These are phyloP conservation scores for Asterochloris sp. DNA, from an alignment of 139 green algal genomes.

Conservation along the genomic window DNA sequence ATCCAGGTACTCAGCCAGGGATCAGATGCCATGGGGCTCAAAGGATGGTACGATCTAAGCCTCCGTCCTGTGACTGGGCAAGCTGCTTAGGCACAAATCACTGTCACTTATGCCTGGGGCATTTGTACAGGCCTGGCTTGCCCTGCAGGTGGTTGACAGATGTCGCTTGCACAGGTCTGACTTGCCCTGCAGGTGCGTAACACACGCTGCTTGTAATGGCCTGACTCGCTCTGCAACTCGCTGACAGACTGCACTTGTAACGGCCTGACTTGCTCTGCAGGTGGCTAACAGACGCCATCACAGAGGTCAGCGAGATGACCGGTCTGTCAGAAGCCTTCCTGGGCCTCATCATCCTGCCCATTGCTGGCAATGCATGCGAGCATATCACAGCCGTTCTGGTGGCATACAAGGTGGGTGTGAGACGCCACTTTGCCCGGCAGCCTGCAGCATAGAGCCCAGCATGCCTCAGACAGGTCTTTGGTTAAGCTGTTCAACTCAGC, in stretches of 20 bases:
- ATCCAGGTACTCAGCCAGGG: no score
- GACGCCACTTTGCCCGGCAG: no score
- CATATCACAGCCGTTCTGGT: slow-evolving; percentile 87
- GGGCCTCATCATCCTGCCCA: slow-evolving; percentile 77
- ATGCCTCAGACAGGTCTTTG: no score
- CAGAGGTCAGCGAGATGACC: slow-evolving; percentile 54
- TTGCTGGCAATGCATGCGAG: slow-evolving; percentile 85
- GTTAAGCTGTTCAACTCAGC: no score
- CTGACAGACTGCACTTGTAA: background rate
- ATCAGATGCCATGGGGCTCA: no score
- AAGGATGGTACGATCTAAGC: no score
- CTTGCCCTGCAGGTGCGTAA: background rate
- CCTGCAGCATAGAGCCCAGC: no score
- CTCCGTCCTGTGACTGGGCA: no score
- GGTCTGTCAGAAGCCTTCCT: slow-evolving; percentile 74
- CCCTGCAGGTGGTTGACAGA: background rate
- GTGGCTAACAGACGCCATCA: slow-evolving; percentile 69
- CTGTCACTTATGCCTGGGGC: no score
- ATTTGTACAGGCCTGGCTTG: background rate
- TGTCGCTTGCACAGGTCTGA: background rate
- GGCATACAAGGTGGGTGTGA: slow-evolving; percentile 52
- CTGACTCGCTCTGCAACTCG: background rate
- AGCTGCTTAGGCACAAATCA: no score
- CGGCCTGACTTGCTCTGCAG: background rate
- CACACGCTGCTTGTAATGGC: no score